phyloP scores from a whole-genome alignment of 1,139 yeast genomes.

The Pichia sp. region DNA sequence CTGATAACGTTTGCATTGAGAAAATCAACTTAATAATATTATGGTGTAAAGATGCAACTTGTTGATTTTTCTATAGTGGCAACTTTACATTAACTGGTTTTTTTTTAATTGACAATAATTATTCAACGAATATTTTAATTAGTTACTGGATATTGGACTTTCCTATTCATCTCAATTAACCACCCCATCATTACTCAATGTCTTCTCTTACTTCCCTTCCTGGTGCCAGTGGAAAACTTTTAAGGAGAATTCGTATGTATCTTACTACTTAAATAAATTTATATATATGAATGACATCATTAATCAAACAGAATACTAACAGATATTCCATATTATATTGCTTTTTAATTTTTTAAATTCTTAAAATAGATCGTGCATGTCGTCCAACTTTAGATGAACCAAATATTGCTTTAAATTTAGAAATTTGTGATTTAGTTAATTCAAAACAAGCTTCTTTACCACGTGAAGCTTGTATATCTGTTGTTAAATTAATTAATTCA shows the following conservation, averaged over 20 bases:
- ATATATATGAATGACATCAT: too few species aligned
- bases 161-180: too few species aligned
- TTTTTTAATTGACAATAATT: too few species aligned
- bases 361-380: constrained; percentile 64
- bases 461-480: constrained; percentile 88
- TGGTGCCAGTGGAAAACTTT: constrained; percentile 49
- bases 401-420: constrained; percentile 79
- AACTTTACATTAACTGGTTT: too few species aligned
- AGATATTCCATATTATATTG: background rate
- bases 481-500: constrained; percentile 77
- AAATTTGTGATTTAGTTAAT: constrained; percentile 88
- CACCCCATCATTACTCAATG: too few species aligned
- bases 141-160: too few species aligned
- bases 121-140: too few species aligned
- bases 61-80: too few species aligned
- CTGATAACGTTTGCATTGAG: too few species aligned
- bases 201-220: constrained; percentile 27
- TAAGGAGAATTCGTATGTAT: constrained; percentile 57
- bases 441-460: constrained; percentile 90
- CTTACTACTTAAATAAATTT: too few species aligned
- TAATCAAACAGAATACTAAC: constrained; percentile 3
- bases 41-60: too few species aligned
- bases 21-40: too few species aligned
- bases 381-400: constrained; percentile 82
- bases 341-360: background rate